phyloP scores from a whole-genome alignment of 2,329 filamentous ascomycete genomes.

The Pyrenochaeta sp. region DNA sequence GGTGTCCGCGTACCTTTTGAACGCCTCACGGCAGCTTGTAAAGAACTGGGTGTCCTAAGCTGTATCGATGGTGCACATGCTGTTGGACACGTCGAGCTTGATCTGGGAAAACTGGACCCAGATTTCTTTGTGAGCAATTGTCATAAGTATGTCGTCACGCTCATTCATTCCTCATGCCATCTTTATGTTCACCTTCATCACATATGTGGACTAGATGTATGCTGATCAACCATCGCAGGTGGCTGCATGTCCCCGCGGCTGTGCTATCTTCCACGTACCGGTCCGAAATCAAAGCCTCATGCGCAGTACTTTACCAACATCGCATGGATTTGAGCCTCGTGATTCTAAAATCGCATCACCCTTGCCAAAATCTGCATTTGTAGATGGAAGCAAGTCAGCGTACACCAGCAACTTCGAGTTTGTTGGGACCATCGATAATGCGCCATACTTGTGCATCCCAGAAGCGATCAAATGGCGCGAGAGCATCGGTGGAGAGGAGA shows the following conservation, averaged over 20 bases:
- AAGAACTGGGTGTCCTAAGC: slow-evolving; percentile 72
- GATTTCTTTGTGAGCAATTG: slow-evolving; percentile 90
- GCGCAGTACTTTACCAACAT: slow-evolving; percentile 78
- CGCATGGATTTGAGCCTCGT: slow-evolving; percentile 74
- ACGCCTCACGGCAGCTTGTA: slow-evolving; percentile 69
- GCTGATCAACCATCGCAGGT: slow-evolving; percentile 57
- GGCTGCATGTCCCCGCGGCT: slow-evolving; percentile 85
- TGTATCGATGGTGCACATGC: slow-evolving; percentile 87
- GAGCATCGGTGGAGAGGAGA: slow-evolving; percentile 76
- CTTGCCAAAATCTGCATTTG: slow-evolving; percentile 42
- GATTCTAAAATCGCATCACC: slow-evolving; percentile 42
- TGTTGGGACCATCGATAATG: slow-evolving; percentile 77
- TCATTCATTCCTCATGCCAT: not conserved
- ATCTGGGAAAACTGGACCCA: slow-evolving; percentile 72
- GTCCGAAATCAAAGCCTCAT: slow-evolving; percentile 78
- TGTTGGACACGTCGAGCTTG: slow-evolving; percentile 78
- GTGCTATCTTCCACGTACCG: slow-evolving; percentile 83
- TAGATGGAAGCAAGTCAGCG: slow-evolving; percentile 55
- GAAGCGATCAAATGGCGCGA: slow-evolving; percentile 76
- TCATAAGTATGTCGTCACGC: slow-evolving; percentile 35
- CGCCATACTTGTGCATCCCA: slow-evolving; percentile 75
- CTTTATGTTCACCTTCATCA: not conserved
- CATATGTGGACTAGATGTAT: not conserved
- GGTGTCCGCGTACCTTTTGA: slow-evolving; percentile 84
- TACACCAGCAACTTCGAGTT: slow-evolving; percentile 70